phyloP scores from a whole-genome alignment of 2,329 filamentous ascomycete species.

The Curvularia spicifera region DNA sequence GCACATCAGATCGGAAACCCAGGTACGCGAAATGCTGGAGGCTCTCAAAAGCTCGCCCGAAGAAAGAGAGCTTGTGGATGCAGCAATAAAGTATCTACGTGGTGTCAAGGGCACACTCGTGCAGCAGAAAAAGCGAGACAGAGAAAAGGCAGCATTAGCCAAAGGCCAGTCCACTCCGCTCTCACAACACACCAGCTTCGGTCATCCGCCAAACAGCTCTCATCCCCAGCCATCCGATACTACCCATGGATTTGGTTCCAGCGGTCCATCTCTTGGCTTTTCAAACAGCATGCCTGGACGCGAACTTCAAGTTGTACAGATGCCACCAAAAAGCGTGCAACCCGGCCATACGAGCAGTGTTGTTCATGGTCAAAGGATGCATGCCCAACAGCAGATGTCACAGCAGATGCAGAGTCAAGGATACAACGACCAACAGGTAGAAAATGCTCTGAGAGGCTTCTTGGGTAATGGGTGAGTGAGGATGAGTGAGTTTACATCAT shows the following conservation, averaged over 20 bases:
- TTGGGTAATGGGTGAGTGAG: constrained; percentile 18
- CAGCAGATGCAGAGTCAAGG: constrained; percentile 19
- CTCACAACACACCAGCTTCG: not conserved
- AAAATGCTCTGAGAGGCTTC: constrained; percentile 36
- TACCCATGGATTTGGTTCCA: not conserved
- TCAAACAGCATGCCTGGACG: not conserved
- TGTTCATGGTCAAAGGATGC: constrained; percentile 2
- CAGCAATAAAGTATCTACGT: constrained; percentile 63
- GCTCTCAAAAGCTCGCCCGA: constrained; percentile 66
- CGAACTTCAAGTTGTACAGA: not conserved
- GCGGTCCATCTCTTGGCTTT: not conserved
- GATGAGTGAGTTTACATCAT: not conserved
- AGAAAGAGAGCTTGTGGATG: constrained; percentile 58
- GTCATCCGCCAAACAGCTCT: constrained; percentile 1
- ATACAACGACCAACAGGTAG: constrained; percentile 36
- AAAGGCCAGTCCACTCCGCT: constrained; percentile 7
- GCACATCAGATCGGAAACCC: constrained; percentile 66
- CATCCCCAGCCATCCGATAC: not conserved
- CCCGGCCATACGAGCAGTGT: constrained; percentile 17
- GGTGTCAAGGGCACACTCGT: constrained; percentile 64
- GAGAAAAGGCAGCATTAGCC: constrained; percentile 36
- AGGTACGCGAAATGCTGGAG: constrained; percentile 69
- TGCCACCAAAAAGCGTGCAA: not conserved
- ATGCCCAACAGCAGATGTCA: constrained; percentile 17
- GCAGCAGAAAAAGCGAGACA: constrained; percentile 56